Evolutionary conservation across 2,329 filamentous ascomycete species (phyloP), one percentile per base, ranked within the genome.

Genomic region (Paecilomyces formosus): DNA sequence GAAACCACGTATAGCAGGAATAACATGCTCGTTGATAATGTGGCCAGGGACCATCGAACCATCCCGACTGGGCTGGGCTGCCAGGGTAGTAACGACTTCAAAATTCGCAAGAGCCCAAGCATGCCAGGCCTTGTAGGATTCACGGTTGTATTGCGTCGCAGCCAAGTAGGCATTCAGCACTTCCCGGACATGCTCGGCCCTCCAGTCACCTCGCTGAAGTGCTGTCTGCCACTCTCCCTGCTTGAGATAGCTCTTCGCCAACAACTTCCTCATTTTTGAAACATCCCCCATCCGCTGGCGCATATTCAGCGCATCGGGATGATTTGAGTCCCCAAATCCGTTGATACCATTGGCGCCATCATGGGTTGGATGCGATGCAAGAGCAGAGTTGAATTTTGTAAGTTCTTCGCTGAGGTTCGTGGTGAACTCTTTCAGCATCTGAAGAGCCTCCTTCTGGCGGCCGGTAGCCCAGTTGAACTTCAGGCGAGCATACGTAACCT

Each of bases 91-190:
- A 39, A 97, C 92, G 58, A 99, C 94, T 75, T 99, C 93, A 68
- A 99, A 99, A 74, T 99, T 99, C 57, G 94, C 93, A 62, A 99
- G 77, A 11, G 94, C 95, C 93, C 94, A 99, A 0, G 94, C 90
- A 75, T 99, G 94, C 94, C 94, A 99, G 7, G 95, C 94, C 76
- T 99, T 99, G 79, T 99, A 99, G 85, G 93, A 99, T 61, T 88
- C 87, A 33, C 91, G 88, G 71, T 99, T 96, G 76, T 95, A 97
- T 60, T 90, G 88, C 1, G 94, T 99, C 1, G 95, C 95, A 60
- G 92, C 88, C 18, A 87, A 87, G 73, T 97, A 99, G 1, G 94
- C 92, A n/a, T 85, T 83, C 24, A 99, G 80, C 59, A 99, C 92
- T 56, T 97, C 93, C 55, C 89, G 85, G 3, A 96, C 90, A 64